Conservation (phyloP, 139 green algal species). For the Picochlorum sp. region DNA sequence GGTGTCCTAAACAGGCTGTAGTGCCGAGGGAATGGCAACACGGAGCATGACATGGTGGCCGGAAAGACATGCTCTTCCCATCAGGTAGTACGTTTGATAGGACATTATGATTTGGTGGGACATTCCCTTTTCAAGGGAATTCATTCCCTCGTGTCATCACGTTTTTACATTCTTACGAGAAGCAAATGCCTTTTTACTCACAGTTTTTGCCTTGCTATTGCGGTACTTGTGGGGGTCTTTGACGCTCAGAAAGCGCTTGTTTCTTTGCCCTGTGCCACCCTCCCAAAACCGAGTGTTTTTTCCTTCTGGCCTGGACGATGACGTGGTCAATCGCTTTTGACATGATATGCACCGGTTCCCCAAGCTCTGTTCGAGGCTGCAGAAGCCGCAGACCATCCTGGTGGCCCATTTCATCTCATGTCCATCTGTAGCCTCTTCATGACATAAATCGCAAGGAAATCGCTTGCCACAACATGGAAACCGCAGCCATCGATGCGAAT, state of each 20-base stretch:
- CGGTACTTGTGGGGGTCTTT: constrained; percentile 15
- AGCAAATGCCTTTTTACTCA: constrained; percentile 6
- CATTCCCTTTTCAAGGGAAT: not conserved
- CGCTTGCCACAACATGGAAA: constrained; percentile 65
- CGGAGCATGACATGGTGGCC: no score
- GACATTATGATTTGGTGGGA: not conserved
- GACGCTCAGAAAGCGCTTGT: not conserved
- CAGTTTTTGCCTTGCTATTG: constrained; percentile 15
- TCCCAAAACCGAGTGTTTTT: constrained; percentile 39
- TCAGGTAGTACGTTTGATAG: not conserved
- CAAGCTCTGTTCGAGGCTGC: constrained; percentile 29
- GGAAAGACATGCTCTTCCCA: not conserved
- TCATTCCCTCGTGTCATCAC: not conserved
- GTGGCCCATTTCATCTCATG: constrained; percentile 38
- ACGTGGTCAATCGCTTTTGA: constrained; percentile 35
- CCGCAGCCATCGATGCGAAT: constrained; percentile 64
- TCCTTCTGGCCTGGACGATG: constrained; percentile 15
- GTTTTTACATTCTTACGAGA: constrained; percentile 14
- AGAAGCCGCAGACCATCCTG: constrained; percentile 41
- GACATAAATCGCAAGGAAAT: constrained; percentile 41
- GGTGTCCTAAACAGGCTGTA: no score
- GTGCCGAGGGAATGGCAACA: no score
- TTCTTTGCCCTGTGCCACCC: constrained; percentile 26
- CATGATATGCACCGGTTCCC: constrained; percentile 25
- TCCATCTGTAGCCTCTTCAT: constrained; percentile 38